These are phyloP conservation scores for Mitragyna speciosa DNA, from an alignment of 257 asterid genomes.

Conservation along the genomic window DNA sequence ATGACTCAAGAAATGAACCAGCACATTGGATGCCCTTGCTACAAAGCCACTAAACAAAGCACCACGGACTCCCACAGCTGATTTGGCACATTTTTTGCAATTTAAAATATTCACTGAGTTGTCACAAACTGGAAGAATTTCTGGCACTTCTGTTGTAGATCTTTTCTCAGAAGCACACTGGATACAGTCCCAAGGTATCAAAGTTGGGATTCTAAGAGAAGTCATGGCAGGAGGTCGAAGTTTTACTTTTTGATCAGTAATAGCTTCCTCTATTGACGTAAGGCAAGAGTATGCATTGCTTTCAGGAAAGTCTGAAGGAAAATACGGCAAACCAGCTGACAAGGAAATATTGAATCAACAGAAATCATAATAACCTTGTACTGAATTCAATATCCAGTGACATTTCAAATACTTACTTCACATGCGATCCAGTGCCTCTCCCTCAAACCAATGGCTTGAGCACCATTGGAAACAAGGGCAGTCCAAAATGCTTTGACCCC, in stretches of 20 bases:
- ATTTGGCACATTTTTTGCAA: constrained; percentile 20
- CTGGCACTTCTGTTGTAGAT: constrained; percentile 23
- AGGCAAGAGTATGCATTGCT: constrained; percentile 55
- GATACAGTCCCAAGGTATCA: constrained; percentile 71
- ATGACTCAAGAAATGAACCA: constrained; percentile 38
- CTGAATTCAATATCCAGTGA: background rate
- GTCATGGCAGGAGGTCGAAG: constrained; percentile 54
- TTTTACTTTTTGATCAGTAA: constrained; percentile 35
- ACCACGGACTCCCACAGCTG: constrained; percentile 21
- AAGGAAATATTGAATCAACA: constrained; percentile 11
- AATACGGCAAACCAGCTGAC: constrained; percentile 70
- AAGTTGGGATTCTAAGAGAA: constrained; percentile 49
- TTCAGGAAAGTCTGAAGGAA: constrained; percentile 84
- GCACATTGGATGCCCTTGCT: constrained; percentile 64
- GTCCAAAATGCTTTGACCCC: constrained; percentile 90
- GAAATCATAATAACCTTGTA: background rate
- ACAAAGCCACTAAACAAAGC: constrained; percentile 47
- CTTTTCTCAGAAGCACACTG: constrained; percentile 26
- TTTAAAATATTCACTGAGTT: constrained; percentile 15
- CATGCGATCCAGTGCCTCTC: constrained; percentile 82
- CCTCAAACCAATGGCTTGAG: constrained; percentile 76
- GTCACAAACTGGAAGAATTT: constrained; percentile 26
- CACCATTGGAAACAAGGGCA: constrained; percentile 60
- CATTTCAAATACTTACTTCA: constrained; percentile 47
- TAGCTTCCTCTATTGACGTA: constrained; percentile 54